phyloP scores from a whole-genome alignment of 495 filamentous ascomycete genomes.

The Chaetomium cochliodes region DNA sequence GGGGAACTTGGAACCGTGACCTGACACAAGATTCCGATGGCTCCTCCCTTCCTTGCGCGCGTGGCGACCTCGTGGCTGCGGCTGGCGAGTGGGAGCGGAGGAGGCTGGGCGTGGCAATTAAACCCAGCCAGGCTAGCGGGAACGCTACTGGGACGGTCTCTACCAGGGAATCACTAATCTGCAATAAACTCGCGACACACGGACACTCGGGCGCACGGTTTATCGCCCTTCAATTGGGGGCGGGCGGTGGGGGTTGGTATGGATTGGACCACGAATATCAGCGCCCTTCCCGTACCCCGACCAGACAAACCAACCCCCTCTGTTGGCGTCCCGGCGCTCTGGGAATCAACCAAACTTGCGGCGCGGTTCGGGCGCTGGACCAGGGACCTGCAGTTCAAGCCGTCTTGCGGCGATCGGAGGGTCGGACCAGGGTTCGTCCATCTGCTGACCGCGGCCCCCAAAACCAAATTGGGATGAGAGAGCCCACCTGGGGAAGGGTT shows the following conservation, averaged over 20 bases:
- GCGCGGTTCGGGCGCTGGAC: not conserved
- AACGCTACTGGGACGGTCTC: not conserved
- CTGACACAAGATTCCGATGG: slow-evolving; percentile 1
- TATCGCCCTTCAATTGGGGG: not conserved
- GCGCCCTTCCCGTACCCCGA: too few relatives aligned
- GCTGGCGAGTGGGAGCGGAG: slow-evolving; percentile 5
- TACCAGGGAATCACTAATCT: too few relatives aligned
- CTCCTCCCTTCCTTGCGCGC: not conserved
- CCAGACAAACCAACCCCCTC: too few relatives aligned
- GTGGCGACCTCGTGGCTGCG: slow-evolving; percentile 21
- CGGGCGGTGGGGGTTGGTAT: too few relatives aligned
- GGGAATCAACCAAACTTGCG: not conserved
- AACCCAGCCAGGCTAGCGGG: slow-evolving; percentile 5
- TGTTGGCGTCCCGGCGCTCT: not conserved
- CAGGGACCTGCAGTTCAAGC: too few relatives aligned
- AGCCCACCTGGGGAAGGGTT: slow-evolving; percentile 1
- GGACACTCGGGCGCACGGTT: not conserved
- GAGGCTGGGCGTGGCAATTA: slow-evolving; percentile 6
- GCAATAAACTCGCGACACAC: too few relatives aligned
- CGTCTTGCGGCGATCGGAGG: not conserved
- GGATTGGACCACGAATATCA: not conserved
- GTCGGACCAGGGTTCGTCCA: slow-evolving; percentile 4
- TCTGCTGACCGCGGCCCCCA: slow-evolving; percentile 2
- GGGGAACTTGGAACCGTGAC: slow-evolving; percentile 2
- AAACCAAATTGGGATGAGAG: not conserved